Percentiles rank a stretch among this genome's conserved stretches.
phyloP scores from a whole-genome alignment of 768 basidiomycete genomes.

The Amanita muscaria region DNA sequence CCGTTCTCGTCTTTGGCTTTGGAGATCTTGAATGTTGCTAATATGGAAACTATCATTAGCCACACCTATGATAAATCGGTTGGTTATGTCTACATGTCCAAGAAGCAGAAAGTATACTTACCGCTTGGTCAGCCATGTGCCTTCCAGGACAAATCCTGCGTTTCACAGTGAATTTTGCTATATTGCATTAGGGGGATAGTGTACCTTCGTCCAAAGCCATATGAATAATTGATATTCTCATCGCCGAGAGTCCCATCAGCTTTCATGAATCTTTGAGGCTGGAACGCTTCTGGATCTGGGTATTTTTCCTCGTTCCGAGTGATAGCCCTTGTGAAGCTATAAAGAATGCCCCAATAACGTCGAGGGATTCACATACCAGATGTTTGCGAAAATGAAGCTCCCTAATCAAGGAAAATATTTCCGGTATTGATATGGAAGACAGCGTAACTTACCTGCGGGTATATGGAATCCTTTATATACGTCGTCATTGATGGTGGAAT shows the following conservation, averaged over 20 bases:
- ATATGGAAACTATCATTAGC: slow-evolving; percentile 18
- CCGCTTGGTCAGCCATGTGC: not conserved
- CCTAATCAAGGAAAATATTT: not conserved
- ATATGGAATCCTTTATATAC: slow-evolving; percentile 24
- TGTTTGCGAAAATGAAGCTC: slow-evolving; percentile 6
- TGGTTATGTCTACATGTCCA: slow-evolving; percentile 18
- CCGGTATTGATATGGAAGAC: not conserved
- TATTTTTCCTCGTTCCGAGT: slow-evolving; percentile 13
- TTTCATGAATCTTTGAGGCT: not conserved
- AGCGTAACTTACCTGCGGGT: slow-evolving; percentile 15
- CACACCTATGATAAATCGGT: slow-evolving; percentile 16
- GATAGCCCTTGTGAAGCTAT: slow-evolving; percentile 6
- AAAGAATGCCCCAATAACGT: not conserved
- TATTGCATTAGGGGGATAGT: slow-evolving; percentile 9
- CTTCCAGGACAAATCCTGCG: not conserved
- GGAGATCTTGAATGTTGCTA: slow-evolving; percentile 22
- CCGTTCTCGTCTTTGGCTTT: slow-evolving; percentile 20
- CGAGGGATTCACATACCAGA: not conserved
- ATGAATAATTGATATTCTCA: slow-evolving; percentile 14
- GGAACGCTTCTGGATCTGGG: slow-evolving; percentile 3
- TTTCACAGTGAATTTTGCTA: not conserved
- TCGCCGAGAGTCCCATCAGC: not conserved
- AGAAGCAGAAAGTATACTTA: slow-evolving; percentile 23
- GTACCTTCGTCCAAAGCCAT: slow-evolving; percentile 21
- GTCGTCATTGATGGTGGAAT: slow-evolving; percentile 9